A percentile compares a stretch with the other conserved stretches of the same genome.
Conservation (phyloP, 306 rosid genomes). For the Luffa aegyptiaca region DNA sequence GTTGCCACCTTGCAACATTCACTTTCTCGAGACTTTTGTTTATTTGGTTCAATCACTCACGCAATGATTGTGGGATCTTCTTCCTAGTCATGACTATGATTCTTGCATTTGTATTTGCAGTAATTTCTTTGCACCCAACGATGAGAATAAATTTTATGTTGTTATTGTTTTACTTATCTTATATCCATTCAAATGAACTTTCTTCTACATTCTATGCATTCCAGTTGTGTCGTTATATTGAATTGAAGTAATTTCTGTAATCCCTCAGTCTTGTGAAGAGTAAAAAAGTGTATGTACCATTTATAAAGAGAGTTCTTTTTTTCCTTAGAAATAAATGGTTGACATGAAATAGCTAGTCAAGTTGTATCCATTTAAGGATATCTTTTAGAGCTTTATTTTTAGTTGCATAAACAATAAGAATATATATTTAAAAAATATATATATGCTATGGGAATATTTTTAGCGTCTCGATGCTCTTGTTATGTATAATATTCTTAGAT, state of each 20-base stretch:
- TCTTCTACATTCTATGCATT: neutral
- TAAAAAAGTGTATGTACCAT: neutral
- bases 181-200: neutral
- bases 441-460: neutral
- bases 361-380: neutral
- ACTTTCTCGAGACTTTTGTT: constrained; percentile 61
- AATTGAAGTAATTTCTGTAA: neutral
- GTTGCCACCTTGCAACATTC: constrained; percentile 77
- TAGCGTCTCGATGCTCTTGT: too few relatives aligned
- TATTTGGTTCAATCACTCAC: constrained; percentile 90
- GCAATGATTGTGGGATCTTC: constrained; percentile 85
- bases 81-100: constrained; percentile 85
- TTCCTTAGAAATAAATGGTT: neutral
- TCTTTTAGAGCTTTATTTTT: neutral
- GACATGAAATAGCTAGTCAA: constrained; percentile 5
- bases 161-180: neutral
- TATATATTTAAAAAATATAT: neutral
- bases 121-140: constrained; percentile 70
- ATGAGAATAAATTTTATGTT: constrained; percentile 27
- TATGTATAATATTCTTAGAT: too few relatives aligned
- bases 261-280: neutral
- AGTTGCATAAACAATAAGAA: neutral
- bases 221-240: neutral
- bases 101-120: constrained; percentile 57
- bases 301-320: neutral